Conservation (phyloP, 805 yeast species). For the Zygoascus biomembranicola region DNA sequence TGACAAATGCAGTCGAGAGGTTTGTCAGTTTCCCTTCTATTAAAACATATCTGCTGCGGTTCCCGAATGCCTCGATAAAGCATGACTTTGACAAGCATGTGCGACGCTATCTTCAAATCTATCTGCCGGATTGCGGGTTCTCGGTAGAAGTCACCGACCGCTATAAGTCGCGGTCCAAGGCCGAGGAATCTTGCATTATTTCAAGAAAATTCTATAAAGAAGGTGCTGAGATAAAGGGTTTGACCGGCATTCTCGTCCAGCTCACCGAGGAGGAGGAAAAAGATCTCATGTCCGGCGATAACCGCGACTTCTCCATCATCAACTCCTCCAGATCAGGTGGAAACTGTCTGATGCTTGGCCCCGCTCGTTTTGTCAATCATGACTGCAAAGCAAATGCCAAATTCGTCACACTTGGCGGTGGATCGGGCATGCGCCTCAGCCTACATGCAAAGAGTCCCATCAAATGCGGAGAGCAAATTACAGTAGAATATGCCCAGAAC, state of each 20-base stretch:
- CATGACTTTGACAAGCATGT: conserved; percentile 32
- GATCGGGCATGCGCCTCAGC: conserved; percentile 23
- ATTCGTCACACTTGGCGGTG: conserved; percentile 23
- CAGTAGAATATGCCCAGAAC: conserved; percentile 35
- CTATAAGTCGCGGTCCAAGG: conserved; percentile 24
- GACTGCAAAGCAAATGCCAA: conserved; percentile 38
- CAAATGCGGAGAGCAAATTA: conserved; percentile 38
- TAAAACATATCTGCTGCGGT: conserved; percentile 21
- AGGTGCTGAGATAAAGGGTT: conserved; percentile 29
- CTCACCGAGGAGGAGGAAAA: conserved; percentile 30
- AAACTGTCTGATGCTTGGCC: conserved; percentile 40
- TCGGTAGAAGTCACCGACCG: conserved; percentile 38
- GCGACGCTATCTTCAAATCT: conserved; percentile 31
- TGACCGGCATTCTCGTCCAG: conserved; percentile 33
- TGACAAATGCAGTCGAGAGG: conserved; percentile 18
- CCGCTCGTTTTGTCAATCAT: conserved; percentile 41
- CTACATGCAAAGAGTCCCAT: conserved; percentile 31
- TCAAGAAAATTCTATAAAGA: conserved; percentile 26
- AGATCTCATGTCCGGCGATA: conserved; percentile 22
- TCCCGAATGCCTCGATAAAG: conserved; percentile 16
- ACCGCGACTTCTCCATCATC: conserved; percentile 37
- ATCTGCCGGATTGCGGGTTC: conserved; percentile 32
- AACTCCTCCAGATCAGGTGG: conserved; percentile 29
- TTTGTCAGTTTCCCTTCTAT: conserved; percentile 24
- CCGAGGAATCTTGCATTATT: conserved; percentile 34